Base-by-base conservation (phyloP, 768 basidiomycete genomes). In the Exidia glandulosa region DNA sequence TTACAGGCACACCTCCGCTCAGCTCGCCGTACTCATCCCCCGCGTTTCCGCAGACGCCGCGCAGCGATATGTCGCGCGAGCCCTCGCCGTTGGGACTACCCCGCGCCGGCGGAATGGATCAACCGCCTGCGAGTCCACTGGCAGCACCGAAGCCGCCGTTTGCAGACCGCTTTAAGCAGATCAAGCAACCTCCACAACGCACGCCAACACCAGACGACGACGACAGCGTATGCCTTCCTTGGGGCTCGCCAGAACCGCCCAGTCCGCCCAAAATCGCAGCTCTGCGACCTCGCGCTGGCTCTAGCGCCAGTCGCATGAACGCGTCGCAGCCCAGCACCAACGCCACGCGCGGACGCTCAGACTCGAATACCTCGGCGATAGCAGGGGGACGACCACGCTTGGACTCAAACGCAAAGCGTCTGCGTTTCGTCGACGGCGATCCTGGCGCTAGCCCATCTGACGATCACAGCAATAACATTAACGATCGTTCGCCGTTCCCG, bases 1-100 rank as follows among this genome's bases (percentile, higher is more conserved):
- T 72, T 71, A 50, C 61, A 41, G 63, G 59, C 25, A 68, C 64
- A n/a, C 66, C 67, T 19, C 79, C 79, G 12, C 73, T 77, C n/a
- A 74, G 72, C 9, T 78, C 77, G 45, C 74, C 75, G 27, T 74
- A 75, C 59, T 75, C 77, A 1, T 79, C 79, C 3, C 74, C 76
- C 37, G 71, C 75, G 48, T 73, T 72, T 13, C 62, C 69, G 50
- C 50, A 54, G 50, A 54, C 50, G 50, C 50, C 50, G 25, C 23
- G 50, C 25, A 31, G 41, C 41, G 41, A 45, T 4, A 45, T 45
- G 41, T 45, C 41, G 41, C 41, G 41, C 41, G 41, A 45, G 3
- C 41, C 41, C 19, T 45, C 41, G 19, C 41, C 41, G 41, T 23
- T 45, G 2, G 41, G 41, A 6, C 41, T 45, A 23, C 41, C 19